Evolutionary conservation across 768 basidiomycete species (phyloP).

Genomic region (Psilocybe sp.): DNA sequence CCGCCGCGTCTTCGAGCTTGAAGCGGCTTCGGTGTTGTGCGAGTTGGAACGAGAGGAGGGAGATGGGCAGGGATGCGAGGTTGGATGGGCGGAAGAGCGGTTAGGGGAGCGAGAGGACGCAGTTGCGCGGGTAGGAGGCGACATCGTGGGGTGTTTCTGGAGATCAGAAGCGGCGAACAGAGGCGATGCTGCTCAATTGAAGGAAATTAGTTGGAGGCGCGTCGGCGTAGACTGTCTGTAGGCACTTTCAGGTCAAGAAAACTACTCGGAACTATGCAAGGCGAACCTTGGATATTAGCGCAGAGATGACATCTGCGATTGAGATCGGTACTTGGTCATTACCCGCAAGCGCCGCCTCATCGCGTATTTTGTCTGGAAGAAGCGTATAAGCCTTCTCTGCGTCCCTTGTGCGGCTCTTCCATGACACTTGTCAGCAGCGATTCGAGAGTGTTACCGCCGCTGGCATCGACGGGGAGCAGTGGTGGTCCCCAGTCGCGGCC

Average conservation of each 20-base stretch:
- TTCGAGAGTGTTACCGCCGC: neutral
- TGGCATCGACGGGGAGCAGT: neutral
- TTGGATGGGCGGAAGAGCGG: neutral
- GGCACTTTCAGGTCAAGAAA: too few relatives aligned
- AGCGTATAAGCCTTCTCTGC: neutral
- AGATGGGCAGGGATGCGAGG: neutral
- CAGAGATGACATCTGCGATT: neutral
- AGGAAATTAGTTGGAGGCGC: neutral
- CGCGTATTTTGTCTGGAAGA: neutral
- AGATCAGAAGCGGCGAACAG: neutral
- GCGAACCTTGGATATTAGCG: neutral
- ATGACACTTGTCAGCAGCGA: neutral
- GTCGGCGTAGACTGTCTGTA: neutral
- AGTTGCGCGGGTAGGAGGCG: neutral
- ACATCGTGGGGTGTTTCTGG: neutral
- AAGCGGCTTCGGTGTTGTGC: neutral
- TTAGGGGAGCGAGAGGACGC: neutral
- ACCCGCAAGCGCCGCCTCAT: neutral
- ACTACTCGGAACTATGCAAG: too few relatives aligned
- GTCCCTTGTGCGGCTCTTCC: neutral
- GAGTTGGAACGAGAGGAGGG: neutral
- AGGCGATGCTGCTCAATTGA: conserved; percentile 1
- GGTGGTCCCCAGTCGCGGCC: neutral
- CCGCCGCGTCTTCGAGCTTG: neutral
- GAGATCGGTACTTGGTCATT: neutral